These are phyloP conservation scores for Metarhizium robertsii DNA, from an alignment of 2,329 filamentous ascomycete genomes.

Conservation along the genomic window DNA sequence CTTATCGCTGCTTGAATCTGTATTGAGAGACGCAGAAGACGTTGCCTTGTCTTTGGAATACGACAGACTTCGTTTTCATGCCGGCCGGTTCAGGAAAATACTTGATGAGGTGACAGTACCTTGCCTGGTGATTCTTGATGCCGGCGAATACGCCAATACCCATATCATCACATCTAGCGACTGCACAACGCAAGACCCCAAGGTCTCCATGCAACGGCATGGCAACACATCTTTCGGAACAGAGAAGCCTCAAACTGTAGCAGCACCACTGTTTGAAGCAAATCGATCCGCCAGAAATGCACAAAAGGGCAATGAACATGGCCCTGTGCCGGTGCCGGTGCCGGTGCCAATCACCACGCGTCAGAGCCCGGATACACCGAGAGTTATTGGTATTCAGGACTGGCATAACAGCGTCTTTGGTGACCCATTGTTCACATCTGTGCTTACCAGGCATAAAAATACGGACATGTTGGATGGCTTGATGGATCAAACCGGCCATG, in stretches of 20 bases:
- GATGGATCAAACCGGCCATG: constrained; percentile 7
- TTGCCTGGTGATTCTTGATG: constrained; percentile 45
- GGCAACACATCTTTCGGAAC: neutral
- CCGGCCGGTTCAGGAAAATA: constrained; percentile 35
- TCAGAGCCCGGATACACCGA: neutral
- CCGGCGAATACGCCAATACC: constrained; percentile 39
- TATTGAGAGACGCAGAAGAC: constrained; percentile 52
- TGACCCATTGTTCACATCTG: constrained; percentile 44
- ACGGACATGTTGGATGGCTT: constrained; percentile 40
- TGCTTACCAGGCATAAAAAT: constrained; percentile 36
- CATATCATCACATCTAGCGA: constrained; percentile 23
- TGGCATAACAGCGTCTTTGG: constrained; percentile 53
- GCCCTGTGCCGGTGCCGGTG: neutral
- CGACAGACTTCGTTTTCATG: constrained; percentile 41
- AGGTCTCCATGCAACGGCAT: neutral
- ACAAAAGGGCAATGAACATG: neutral
- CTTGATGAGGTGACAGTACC: constrained; percentile 44
- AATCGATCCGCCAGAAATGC: neutral
- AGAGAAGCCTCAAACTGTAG: neutral
- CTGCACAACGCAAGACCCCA: neutral
- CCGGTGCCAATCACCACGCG: neutral
- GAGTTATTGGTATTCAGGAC: constrained; percentile 30
- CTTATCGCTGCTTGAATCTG: constrained; percentile 43
- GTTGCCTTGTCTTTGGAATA: constrained; percentile 50
- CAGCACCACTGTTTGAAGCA: neutral